These are phyloP conservation scores for Sesbania bispinosa DNA, from an alignment of 306 rosid species.

Conservation along the genomic window DNA sequence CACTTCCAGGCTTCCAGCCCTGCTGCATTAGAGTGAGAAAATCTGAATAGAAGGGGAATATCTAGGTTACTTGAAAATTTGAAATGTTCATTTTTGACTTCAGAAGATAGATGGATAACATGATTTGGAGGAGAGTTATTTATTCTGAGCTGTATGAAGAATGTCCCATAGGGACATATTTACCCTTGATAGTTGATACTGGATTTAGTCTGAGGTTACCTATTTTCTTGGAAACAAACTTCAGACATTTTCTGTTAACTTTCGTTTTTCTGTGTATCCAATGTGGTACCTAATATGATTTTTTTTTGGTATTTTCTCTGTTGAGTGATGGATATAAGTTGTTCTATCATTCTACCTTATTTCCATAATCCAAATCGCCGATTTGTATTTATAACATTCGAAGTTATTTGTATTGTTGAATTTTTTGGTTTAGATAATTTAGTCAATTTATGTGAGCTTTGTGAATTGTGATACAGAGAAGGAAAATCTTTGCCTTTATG, in stretches of 20 bases:
- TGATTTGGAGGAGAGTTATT: not conserved
- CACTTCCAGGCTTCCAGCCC: not conserved
- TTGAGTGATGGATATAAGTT: not conserved
- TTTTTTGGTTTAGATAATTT: not conserved
- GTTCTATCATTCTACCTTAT: not conserved
- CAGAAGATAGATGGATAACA: not conserved
- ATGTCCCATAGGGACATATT: not conserved
- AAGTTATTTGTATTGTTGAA: not conserved
- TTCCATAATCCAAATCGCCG: not conserved
- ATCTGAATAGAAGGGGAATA: not conserved
- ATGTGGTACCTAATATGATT: not conserved
- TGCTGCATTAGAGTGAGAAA: not conserved
- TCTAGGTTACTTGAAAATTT: not conserved
- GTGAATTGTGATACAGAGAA: slow-evolving; percentile 42
- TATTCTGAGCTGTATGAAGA: not conserved
- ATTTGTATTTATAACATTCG: slow-evolving; percentile 12
- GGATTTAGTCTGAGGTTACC: not conserved
- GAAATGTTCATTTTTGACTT: not conserved
- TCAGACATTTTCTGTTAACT: not conserved
- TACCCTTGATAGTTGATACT: not conserved
- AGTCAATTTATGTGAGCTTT: not conserved
- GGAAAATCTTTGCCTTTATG: slow-evolving; percentile 62
- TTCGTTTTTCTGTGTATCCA: not conserved
- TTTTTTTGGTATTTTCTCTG: not conserved
- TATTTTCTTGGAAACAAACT: not conserved